Conservation (phyloP, 257 asterid genomes). For the Solanum clarkiae region DNA sequence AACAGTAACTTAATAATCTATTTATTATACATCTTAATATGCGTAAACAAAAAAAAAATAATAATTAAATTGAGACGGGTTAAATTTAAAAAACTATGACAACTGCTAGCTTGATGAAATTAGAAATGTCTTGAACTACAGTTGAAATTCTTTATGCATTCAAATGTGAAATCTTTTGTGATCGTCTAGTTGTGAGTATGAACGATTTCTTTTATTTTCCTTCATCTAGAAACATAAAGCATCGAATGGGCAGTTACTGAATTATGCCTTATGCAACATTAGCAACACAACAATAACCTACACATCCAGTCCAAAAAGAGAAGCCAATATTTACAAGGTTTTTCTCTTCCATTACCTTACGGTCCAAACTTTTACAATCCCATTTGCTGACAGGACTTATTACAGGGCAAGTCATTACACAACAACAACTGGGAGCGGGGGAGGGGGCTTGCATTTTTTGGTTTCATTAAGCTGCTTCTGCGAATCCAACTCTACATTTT, state of each 20-base stretch:
- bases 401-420: background rate
- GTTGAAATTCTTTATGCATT: background rate
- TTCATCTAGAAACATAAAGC: background rate
- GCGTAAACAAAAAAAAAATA: too few species aligned
- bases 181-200: background rate
- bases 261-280: background rate
- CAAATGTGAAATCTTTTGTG: too few species aligned
- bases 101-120: too few species aligned
- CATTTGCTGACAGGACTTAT: background rate
- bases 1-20: background rate
- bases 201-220: background rate
- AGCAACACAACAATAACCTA: slow-evolving; percentile 5
- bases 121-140: background rate
- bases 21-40: too few species aligned
- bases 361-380: background rate
- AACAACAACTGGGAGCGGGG: background rate
- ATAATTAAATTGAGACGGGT: too few species aligned
- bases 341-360: background rate
- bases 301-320: background rate
- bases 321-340: background rate
- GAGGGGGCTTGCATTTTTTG: background rate
- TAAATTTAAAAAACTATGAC: too few species aligned
- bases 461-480: slow-evolving; percentile 70
- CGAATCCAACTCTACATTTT: slow-evolving; percentile 70
- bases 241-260: background rate